Evolutionary conservation across 257 asterid genomes (phyloP).

Genomic region (Pogostemon cablin): DNA sequence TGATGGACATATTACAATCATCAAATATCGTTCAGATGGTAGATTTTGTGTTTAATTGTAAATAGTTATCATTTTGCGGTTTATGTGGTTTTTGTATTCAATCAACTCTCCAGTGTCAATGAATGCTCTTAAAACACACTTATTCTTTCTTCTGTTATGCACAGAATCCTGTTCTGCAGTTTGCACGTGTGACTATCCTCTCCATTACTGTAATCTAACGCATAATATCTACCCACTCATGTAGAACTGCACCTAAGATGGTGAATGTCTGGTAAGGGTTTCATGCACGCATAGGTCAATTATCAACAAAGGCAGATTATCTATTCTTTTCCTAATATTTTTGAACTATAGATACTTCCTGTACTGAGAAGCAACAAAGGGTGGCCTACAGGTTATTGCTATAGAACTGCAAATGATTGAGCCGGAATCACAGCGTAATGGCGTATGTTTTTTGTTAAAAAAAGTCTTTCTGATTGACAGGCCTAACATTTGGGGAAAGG

Average conservation of each 20-base stretch:
- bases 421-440: constrained; percentile 53
- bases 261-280: neutral
- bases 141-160: neutral
- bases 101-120: neutral
- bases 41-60: neutral
- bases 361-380: constrained; percentile 63
- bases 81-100: neutral
- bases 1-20: neutral
- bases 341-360: constrained; percentile 27
- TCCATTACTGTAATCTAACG: constrained; percentile 7
- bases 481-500: constrained; percentile 2
- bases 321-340: neutral
- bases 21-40: neutral
- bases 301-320: neutral
- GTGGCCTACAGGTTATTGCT: constrained; percentile 61
- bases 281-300: neutral
- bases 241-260: neutral
- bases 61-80: neutral
- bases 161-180: constrained; percentile 4
- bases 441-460: neutral
- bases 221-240: neutral
- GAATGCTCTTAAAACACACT: constrained; percentile 3
- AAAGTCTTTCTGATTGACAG: neutral
- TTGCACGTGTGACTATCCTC: neutral
- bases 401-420: constrained; percentile 46